Conservation (phyloP, 2,329 filamentous ascomycete species). For the Talaromyces atroroseus region DNA sequence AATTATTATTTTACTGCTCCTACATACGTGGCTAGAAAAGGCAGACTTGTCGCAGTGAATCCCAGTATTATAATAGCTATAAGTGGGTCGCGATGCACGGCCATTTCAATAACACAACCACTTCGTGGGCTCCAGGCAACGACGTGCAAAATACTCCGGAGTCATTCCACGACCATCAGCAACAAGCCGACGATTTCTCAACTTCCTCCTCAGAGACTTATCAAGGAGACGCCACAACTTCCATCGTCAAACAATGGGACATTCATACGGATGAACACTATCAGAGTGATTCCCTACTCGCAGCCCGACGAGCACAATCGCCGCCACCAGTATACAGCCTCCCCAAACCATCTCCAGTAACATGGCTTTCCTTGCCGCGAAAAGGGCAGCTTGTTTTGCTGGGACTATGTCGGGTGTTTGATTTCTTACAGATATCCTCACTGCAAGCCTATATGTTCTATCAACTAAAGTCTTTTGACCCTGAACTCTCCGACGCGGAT, state of each 20-base stretch:
- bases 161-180: background rate
- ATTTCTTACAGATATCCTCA: slow-evolving; percentile 37
- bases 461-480: slow-evolving; percentile 70
- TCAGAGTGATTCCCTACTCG: background rate
- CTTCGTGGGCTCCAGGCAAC: background rate
- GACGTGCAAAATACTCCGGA: background rate
- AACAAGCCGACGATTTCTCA: background rate
- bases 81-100: background rate
- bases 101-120: background rate
- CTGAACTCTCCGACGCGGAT: slow-evolving; percentile 48
- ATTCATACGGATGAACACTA: background rate
- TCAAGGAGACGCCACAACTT: background rate
- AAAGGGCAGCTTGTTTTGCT: slow-evolving; percentile 35
- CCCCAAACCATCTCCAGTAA: background rate
- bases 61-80: background rate
- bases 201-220: background rate
- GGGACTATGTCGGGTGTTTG: slow-evolving; percentile 36
- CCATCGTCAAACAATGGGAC: background rate
- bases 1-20: background rate
- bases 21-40: background rate
- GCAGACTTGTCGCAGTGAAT: background rate
- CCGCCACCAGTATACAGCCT: background rate
- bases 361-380: slow-evolving; percentile 36
- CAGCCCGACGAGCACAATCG: background rate
- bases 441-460: slow-evolving; percentile 71